Evolutionary conservation across 176 grass and related monocot species (phyloP), one percentile per base, ranked within the genome.

Genomic region (Aegilops speltoides): DNA sequence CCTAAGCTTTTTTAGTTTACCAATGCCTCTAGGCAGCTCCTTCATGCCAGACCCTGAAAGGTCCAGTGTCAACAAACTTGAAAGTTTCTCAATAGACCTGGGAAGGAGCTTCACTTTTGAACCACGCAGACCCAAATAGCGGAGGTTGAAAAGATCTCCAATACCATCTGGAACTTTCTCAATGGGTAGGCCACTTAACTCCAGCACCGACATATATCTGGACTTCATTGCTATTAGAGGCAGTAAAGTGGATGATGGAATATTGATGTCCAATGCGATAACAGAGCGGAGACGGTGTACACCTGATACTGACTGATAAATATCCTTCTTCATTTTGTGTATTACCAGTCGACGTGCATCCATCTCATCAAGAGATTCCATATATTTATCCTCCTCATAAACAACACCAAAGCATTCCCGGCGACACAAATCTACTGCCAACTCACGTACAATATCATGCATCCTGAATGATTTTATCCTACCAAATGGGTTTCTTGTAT

Each of bases 21-120:
- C 24, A 68, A 77, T 82, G 15, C 48, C 36, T 23, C n/a, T 3
- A 32, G 86, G 79, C 10, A 83, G 26, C 16, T 83, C 68, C 17
- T 83, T 11, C 57, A 83, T 83, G 6, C 52, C 6, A 37, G 79
- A 62, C 16, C 1, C 0, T 3, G 0, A 25, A 19, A 83, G 71
- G 73, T 88, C 80, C 10, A 83, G 7, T 4, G 70, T 88, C 62
- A 83, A 14, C 14, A 88, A 36, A 7, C 57, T 88, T 9, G 57
- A 73, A 4, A 83, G 57, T 28, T 54, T 88, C 14, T 70, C 59
- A 1, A 88, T 50, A 16, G 71, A 88, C 3, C 80, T 73, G 6
- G 89, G 79, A 6, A 91, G 79, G 29, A n/a, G 8, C 46, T 79
- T 62, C 57, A 90, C 89, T 64, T 73, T 90, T 52, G 89, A 79